A percentile compares a stretch with the other conserved stretches of the same genome.
phyloP scores from a whole-genome alignment of 805 yeast species.

The Candida multigemmis region DNA sequence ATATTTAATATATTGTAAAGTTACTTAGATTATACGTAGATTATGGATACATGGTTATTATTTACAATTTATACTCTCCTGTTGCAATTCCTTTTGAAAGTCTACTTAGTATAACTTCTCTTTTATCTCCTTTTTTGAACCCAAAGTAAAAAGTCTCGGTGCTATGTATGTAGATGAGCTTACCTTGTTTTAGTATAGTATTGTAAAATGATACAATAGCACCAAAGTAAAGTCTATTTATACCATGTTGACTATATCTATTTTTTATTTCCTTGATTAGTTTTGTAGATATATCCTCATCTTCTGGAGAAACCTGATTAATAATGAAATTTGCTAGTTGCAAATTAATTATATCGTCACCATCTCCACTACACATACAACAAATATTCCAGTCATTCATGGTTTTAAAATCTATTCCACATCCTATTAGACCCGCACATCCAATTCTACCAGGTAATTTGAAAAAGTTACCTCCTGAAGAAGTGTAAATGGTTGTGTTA shows the following conservation, averaged over 20 bases:
- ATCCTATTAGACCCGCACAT: conserved; percentile 44
- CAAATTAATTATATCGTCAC: conserved; percentile 43
- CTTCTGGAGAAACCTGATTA: too few species aligned
- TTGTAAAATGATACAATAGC: conserved; percentile 13
- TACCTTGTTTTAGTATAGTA: conserved; percentile 2
- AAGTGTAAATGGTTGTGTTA: conserved; percentile 19
- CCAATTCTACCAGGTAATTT: conserved; percentile 43
- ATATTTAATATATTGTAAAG: conserved; percentile 5
- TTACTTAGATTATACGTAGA: too few species aligned
- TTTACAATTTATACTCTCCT: conserved; percentile 19
- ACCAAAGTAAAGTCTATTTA: conserved; percentile 19
- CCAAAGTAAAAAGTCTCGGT: conserved; percentile 30
- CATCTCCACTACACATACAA: conserved; percentile 44
- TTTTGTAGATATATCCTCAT: background rate
- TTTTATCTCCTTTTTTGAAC: conserved; percentile 5
- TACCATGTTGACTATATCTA: conserved; percentile 1
- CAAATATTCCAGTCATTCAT: conserved; percentile 14
- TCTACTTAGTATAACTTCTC: conserved; percentile 16
- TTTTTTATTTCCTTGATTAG: background rate
- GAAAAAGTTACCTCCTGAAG: conserved; percentile 49
- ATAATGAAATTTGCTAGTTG: conserved; percentile 26
- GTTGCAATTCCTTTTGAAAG: conserved; percentile 9
- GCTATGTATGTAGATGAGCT: conserved; percentile 25
- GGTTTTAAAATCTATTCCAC: conserved; percentile 23
- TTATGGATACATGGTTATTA: too few species aligned